A percentile compares a stretch with the other conserved stretches of the same genome.
Evolutionary conservation across 2,329 filamentous ascomycete genomes (phyloP).

Genomic region (Talaromyces pinophilus): DNA sequence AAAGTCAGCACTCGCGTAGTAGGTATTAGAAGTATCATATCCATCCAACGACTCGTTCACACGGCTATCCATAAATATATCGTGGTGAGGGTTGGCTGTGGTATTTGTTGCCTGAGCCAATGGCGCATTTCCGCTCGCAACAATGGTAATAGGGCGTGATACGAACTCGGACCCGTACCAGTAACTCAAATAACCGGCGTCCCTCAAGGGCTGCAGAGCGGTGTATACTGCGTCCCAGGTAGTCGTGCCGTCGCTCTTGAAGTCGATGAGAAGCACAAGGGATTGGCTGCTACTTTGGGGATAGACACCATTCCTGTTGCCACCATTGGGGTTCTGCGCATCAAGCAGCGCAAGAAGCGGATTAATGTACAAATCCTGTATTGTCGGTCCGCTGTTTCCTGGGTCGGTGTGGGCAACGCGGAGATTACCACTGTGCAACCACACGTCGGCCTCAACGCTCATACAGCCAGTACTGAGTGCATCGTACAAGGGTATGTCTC

Average conservation of each 20-base stretch:
- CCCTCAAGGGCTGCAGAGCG: slow-evolving; percentile 37
- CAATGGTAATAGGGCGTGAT: slow-evolving; percentile 49
- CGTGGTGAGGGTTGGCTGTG: neutral
- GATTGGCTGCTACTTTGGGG: slow-evolving; percentile 43
- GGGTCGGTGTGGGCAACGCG: slow-evolving; percentile 64
- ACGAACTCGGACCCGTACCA: slow-evolving; percentile 43
- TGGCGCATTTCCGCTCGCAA: slow-evolving; percentile 51
- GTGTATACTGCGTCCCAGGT: slow-evolving; percentile 38
- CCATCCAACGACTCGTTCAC: neutral
- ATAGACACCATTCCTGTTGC: slow-evolving; percentile 29
- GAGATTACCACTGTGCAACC: slow-evolving; percentile 52
- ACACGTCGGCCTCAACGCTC: slow-evolving; percentile 52
- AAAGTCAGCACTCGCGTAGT: neutral
- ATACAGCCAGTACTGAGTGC: slow-evolving; percentile 45
- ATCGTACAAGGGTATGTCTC: slow-evolving; percentile 41
- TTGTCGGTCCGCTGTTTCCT: slow-evolving; percentile 46
- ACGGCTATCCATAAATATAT: neutral
- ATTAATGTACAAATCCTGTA: slow-evolving; percentile 61
- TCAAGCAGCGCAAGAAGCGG: slow-evolving; percentile 63
- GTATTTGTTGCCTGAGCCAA: slow-evolving; percentile 26
- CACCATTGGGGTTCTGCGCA: slow-evolving; percentile 45
- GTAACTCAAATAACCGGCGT: slow-evolving; percentile 45
- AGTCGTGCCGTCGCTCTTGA: slow-evolving; percentile 60
- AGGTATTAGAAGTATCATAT: neutral
- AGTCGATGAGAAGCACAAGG: slow-evolving; percentile 66